These are phyloP conservation scores for Corrigiola litoralis DNA, from an alignment of 179 eudicot genomes.

Conservation along the genomic window DNA sequence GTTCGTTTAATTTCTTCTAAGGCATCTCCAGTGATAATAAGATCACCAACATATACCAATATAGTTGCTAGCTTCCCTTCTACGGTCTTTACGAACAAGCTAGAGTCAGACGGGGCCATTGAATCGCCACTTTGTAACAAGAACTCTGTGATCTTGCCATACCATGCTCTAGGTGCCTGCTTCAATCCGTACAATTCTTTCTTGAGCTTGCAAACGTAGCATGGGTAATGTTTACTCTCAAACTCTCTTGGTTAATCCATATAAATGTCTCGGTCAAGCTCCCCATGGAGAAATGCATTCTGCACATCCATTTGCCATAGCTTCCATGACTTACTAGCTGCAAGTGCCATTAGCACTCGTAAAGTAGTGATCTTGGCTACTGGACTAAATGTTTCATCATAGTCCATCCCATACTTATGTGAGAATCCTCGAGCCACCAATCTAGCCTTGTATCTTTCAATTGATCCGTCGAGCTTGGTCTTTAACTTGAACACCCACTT, in stretches of 20 bases:
- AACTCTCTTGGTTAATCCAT: not conserved
- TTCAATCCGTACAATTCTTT: not conserved
- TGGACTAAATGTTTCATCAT: no score
- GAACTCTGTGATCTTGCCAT: not conserved
- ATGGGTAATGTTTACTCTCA: not conserved
- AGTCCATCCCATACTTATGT: no score
- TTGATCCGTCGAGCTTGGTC: no score
- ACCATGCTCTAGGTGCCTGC: conserved; percentile 16
- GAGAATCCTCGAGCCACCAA: no score
- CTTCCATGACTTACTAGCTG: no score
- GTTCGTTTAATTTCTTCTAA: not conserved
- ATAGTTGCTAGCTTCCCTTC: not conserved
- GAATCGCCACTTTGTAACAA: conserved; percentile 3
- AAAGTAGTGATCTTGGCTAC: no score
- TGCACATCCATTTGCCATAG: no score
- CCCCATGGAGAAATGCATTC: no score
- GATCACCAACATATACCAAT: conserved; percentile 4
- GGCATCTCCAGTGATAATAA: conserved; percentile 4
- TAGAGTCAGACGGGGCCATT: not conserved
- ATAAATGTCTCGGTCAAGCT: conserved; percentile 2
- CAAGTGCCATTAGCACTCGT: no score
- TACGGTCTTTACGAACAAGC: not conserved
- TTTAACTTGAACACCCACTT: no score
- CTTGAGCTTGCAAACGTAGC: no score
- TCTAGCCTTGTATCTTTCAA: no score